These are phyloP conservation scores for Spathaspora girioi DNA, from an alignment of 805 yeast species.

Conservation along the genomic window DNA sequence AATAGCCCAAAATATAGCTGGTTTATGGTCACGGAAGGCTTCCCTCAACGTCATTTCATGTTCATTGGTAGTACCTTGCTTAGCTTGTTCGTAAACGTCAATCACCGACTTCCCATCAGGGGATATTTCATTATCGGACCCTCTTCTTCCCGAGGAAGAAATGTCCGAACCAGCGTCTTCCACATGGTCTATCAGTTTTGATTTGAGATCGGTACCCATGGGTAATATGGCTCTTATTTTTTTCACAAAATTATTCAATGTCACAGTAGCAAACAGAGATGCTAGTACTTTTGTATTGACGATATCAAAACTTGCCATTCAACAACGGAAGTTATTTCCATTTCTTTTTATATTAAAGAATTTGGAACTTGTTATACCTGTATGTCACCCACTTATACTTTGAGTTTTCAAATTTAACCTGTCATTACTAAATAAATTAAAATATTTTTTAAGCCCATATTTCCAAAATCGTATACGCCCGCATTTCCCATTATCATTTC, in stretches of 20 bases:
- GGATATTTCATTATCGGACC: background rate
- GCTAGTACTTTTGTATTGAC: background rate
- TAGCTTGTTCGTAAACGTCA: constrained; percentile 14
- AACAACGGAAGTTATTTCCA: background rate
- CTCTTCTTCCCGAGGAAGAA: constrained; percentile 10
- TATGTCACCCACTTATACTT: background rate
- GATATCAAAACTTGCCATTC: background rate
- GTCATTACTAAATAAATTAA: background rate
- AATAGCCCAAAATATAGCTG: constrained; percentile 42
- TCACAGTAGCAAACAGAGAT: background rate
- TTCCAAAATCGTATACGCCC: background rate
- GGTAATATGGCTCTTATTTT: background rate
- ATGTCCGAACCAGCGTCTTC: constrained; percentile 10
- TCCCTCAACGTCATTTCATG: constrained; percentile 18
- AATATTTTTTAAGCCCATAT: background rate
- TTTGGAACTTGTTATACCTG: background rate
- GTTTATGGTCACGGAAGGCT: constrained; percentile 37
- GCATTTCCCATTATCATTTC: background rate
- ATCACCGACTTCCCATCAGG: constrained; percentile 2
- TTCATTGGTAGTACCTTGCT: constrained; percentile 18
- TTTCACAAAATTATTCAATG: background rate
- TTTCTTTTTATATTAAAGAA: background rate
- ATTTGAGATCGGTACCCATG: constrained; percentile 1
- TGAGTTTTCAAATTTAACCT: background rate
- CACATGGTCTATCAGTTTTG: constrained; percentile 9